These are phyloP conservation scores for Tricholoma furcatifolium DNA, from an alignment of 768 basidiomycete genomes.

Conservation along the genomic window DNA sequence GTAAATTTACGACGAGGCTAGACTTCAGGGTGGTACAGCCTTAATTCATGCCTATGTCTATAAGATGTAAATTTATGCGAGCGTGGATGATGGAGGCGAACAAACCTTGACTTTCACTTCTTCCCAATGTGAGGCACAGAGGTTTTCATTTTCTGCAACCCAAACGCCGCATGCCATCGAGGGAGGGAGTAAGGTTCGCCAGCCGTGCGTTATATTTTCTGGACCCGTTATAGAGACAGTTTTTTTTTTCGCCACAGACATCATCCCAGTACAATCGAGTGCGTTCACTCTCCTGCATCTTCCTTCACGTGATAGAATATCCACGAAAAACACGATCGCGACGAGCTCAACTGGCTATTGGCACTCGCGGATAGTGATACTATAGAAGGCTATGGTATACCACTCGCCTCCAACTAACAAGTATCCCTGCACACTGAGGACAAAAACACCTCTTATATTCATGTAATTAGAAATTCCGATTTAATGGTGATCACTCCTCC, in stretches of 20 bases:
- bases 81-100: too few relatives aligned
- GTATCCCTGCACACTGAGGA: too few relatives aligned
- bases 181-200: slow-evolving; percentile 5
- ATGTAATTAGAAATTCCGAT: too few relatives aligned
- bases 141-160: background rate
- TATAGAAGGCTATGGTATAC: too few relatives aligned
- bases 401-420: too few relatives aligned
- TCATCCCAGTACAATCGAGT: slow-evolving; percentile 13
- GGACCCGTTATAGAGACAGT: background rate
- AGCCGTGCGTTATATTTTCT: slow-evolving; percentile 11
- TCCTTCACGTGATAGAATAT: too few relatives aligned
- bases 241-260: background rate
- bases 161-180: slow-evolving; percentile 5
- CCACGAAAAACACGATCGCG: too few relatives aligned
- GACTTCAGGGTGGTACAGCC: background rate
- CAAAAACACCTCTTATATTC: too few relatives aligned
- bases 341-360: too few relatives aligned
- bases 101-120: background rate
- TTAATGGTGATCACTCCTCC: too few relatives aligned
- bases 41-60: background rate
- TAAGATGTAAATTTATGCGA: background rate
- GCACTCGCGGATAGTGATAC: too few relatives aligned
- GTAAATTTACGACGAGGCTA: background rate
- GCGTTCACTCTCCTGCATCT: slow-evolving; percentile 3
- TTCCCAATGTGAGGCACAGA: background rate